These are phyloP conservation scores for Crucihimalaya himalaica DNA, from an alignment of 345 rosid genomes.

Conservation along the genomic window DNA sequence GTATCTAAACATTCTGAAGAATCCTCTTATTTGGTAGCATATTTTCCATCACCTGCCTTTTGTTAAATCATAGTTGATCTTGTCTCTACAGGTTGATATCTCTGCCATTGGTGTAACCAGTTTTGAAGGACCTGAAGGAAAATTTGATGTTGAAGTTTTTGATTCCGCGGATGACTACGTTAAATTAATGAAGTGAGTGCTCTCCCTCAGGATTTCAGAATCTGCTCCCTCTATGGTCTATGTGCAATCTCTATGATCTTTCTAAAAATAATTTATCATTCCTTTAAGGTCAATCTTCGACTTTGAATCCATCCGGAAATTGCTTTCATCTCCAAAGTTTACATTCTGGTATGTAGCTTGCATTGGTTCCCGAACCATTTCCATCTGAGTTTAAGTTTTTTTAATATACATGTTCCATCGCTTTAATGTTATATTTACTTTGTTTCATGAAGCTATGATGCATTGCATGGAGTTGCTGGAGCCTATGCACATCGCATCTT, in stretches of 20 bases:
- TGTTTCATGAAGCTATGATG: constrained; percentile 73
- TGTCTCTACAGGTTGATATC: constrained; percentile 72
- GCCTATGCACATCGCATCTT: constrained; percentile 89
- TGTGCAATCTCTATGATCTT: constrained; percentile 5
- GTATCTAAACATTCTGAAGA: constrained; percentile 43
- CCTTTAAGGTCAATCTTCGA: constrained; percentile 84
- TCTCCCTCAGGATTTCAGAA: constrained; percentile 19
- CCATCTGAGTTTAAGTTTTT: constrained; percentile 10
- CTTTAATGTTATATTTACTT: constrained; percentile 13
- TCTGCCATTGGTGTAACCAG: constrained; percentile 61
- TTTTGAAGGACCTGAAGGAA: constrained; percentile 82
- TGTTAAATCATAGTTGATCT: constrained; percentile 2
- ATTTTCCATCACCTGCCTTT: constrained; percentile 12
- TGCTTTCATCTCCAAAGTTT: constrained; percentile 85
- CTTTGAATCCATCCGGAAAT: constrained; percentile 73
- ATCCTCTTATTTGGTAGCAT: constrained; percentile 2
- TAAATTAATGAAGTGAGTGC: constrained; percentile 84
- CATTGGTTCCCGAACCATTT: constrained; percentile 16
- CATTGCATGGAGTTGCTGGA: constrained; percentile 97
- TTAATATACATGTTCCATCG: background rate
- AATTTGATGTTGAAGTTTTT: constrained; percentile 93
- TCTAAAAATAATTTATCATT: background rate
- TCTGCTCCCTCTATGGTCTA: constrained; percentile 8
- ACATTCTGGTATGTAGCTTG: constrained; percentile 72
- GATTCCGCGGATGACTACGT: constrained; percentile 91